phyloP scores from a whole-genome alignment of 1,284 basidiomycete genomes.

The Rhodotorula sp. region DNA sequence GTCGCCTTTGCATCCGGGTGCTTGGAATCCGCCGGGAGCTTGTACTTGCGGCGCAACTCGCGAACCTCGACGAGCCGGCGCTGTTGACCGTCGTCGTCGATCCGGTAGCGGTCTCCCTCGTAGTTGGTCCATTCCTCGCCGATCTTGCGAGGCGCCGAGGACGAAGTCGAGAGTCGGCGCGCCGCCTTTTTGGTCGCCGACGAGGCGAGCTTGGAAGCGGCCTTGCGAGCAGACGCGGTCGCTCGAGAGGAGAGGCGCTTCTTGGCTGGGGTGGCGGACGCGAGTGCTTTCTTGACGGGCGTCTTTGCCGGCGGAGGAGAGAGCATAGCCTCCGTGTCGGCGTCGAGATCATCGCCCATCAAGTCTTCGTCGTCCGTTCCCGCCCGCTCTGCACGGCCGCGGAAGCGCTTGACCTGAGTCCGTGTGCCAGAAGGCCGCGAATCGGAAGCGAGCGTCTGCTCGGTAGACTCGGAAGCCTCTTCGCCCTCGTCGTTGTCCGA shows the following conservation, averaged over 20 bases:
- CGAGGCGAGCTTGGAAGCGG: background rate
- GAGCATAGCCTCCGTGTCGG: conserved; percentile 7
- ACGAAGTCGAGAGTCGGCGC: conserved; percentile 1
- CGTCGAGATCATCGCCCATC: conserved; percentile 32
- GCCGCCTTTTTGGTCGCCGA: background rate
- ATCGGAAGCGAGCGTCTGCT: background rate
- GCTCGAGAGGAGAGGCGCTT: conserved; percentile 10
- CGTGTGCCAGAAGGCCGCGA: background rate
- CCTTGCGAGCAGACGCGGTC: conserved; percentile 8
- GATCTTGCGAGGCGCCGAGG: background rate
- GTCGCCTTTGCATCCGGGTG: conserved; percentile 30
- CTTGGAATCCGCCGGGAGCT: conserved; percentile 31
- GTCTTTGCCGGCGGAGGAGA: background rate
- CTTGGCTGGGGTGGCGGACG: conserved; percentile 7
- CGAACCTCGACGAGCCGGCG: conserved; percentile 29
- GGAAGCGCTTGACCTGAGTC: conserved; percentile 21
- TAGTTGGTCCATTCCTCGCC: conserved; percentile 38
- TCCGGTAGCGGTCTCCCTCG: conserved; percentile 34
- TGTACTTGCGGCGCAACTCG: conserved; percentile 28
- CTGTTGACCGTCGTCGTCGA: conserved; percentile 21
- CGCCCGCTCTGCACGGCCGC: conserved; percentile 9
- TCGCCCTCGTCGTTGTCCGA: conserved; percentile 9
- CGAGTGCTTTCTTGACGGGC: conserved; percentile 8
- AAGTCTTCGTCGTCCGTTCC: conserved; percentile 28
- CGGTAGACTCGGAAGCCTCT: background rate